Evolutionary conservation across 202 grass and related monocot genomes (phyloP).

Genomic region (Carex sylvatica): DNA sequence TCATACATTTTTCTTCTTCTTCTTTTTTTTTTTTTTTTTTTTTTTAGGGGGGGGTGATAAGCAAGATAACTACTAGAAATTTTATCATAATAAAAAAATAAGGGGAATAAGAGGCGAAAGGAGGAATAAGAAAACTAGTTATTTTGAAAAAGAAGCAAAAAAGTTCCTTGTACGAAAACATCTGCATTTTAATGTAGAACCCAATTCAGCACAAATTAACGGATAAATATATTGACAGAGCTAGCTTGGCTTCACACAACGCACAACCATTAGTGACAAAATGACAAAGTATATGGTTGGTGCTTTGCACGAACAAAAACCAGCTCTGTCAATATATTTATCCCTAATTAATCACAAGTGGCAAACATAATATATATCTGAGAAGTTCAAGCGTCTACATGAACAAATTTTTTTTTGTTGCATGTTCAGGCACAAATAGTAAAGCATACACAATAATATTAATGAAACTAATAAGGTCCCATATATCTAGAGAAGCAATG

Average conservation of each 20-base stretch:
- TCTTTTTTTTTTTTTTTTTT: too few relatives aligned
- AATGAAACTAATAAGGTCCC: background rate
- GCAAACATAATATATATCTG: background rate
- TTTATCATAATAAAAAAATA: background rate
- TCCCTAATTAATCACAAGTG: background rate
- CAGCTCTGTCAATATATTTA: too few relatives aligned
- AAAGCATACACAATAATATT: background rate
- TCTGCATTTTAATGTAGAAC: background rate
- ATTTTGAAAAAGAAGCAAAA: background rate
- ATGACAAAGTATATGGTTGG: too few relatives aligned
- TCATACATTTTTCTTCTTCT: too few relatives aligned
- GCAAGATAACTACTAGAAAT: background rate
- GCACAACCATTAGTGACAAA: too few relatives aligned
- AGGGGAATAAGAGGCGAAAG: background rate
- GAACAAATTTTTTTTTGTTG: background rate
- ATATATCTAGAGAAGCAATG: conserved; percentile 2
- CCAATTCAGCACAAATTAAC: background rate
- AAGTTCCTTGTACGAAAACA: background rate
- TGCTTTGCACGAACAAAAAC: too few relatives aligned
- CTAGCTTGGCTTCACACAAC: too few relatives aligned
- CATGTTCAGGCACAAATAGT: background rate
- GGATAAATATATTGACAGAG: too few relatives aligned
- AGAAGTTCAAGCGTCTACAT: background rate
- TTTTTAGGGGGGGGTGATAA: background rate
- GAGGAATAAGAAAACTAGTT: background rate